phyloP scores from a whole-genome alignment of 352 stramenopile species.

The Phytophthora foliorum region DNA sequence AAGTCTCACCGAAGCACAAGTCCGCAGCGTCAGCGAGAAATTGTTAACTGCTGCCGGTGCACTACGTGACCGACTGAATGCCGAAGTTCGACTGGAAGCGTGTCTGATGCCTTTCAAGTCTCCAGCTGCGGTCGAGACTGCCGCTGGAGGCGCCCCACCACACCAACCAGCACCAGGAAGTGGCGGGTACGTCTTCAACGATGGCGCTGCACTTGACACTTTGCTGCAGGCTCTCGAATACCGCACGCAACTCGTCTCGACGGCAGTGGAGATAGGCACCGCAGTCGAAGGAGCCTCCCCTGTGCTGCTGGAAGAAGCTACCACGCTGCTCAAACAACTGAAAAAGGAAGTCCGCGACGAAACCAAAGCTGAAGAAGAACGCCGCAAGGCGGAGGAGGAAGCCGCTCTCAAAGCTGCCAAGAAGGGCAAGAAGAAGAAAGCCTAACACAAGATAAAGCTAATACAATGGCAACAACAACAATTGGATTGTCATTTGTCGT shows the following conservation, averaged over 20 bases:
- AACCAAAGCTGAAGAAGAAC: slow-evolving; percentile 79
- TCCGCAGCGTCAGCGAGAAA: slow-evolving; percentile 63
- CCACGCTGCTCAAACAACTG: slow-evolving; percentile 71
- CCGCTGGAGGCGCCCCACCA: slow-evolving; percentile 9
- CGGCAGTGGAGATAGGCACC: slow-evolving; percentile 56
- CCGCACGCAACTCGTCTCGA: slow-evolving; percentile 61
- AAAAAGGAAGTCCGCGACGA: slow-evolving; percentile 89
- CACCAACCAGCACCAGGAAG: slow-evolving; percentile 15
- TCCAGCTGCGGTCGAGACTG: slow-evolving; percentile 17
- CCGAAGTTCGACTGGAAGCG: slow-evolving; percentile 74
- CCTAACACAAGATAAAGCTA: slow-evolving; percentile 29
- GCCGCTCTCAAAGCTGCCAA: slow-evolving; percentile 79
- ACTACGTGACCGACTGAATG: slow-evolving; percentile 67
- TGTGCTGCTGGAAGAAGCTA: slow-evolving; percentile 67
- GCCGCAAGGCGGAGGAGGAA: slow-evolving; percentile 75
- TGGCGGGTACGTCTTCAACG: slow-evolving; percentile 60
- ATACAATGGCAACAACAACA: slow-evolving; percentile 41
- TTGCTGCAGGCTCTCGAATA: slow-evolving; percentile 76
- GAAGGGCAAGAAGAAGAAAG: slow-evolving; percentile 87
- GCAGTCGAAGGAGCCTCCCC: slow-evolving; percentile 62
- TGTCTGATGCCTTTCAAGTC: slow-evolving; percentile 60
- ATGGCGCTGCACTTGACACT: slow-evolving; percentile 56
- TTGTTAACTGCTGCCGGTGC: slow-evolving; percentile 53
- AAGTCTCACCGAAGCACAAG: slow-evolving; percentile 63
- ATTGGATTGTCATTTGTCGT: slow-evolving; percentile 45